Conservation (phyloP, 306 rosid species). For the Pyrus communis region DNA sequence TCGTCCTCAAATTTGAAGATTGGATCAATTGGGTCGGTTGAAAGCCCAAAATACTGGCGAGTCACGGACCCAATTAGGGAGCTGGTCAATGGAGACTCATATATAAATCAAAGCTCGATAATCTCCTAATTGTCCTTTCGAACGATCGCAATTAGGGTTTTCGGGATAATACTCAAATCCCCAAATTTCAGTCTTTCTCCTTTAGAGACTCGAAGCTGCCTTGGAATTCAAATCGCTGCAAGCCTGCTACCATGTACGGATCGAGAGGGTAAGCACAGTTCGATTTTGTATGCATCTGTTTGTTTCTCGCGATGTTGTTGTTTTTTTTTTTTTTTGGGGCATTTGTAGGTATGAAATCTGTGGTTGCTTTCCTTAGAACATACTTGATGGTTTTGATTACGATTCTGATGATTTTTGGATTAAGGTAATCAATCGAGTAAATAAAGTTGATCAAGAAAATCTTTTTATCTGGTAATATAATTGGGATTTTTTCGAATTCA, state of each 20-base stretch:
- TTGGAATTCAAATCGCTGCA: neutral
- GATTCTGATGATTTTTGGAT: neutral
- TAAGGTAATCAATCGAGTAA: neutral
- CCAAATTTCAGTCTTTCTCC: neutral
- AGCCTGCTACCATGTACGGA: constrained; percentile 2
- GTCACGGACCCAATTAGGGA: neutral
- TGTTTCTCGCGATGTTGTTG: neutral
- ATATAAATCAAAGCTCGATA: too few relatives aligned
- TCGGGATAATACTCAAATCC: neutral
- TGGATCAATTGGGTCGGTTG: neutral
- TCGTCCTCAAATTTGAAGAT: neutral
- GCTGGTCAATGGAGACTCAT: neutral
- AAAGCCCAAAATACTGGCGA: neutral
- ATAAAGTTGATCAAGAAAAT: neutral
- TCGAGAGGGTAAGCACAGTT: constrained; percentile 7
- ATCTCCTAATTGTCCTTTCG: neutral
- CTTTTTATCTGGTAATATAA: neutral
- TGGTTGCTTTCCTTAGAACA: neutral
- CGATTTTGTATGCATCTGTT: neutral
- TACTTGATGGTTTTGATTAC: neutral
- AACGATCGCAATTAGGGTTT: neutral
- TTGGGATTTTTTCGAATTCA: neutral
- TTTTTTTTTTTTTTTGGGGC: too few relatives aligned
- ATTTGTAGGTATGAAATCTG: neutral
- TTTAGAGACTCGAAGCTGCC: neutral